A percentile compares a stretch with the other conserved stretches of the same genome.
These are phyloP conservation scores for Russula olivacea DNA, from an alignment of 768 basidiomycete species.

Conservation along the genomic window DNA sequence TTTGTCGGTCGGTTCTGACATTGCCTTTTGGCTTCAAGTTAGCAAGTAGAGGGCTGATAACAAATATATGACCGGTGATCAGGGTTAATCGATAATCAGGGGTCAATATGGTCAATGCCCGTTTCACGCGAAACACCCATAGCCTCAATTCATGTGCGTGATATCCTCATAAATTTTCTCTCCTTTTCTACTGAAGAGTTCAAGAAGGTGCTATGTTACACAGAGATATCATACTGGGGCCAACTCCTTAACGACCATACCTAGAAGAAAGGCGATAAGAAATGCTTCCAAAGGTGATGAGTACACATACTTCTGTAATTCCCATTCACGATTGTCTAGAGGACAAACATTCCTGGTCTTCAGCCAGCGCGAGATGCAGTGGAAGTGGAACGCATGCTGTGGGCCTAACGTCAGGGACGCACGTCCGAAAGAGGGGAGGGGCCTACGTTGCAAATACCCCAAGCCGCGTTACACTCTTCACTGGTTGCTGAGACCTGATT, in stretches of 20 bases:
- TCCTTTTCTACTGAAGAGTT: not conserved
- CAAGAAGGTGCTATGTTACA: constrained; percentile 15
- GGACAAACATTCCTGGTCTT: constrained; percentile 97
- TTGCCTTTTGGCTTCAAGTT: constrained; percentile 24
- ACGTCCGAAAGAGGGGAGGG: not conserved
- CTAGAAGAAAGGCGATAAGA: constrained; percentile 26
- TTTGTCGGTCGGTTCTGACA: constrained; percentile 31
- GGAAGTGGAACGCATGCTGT: constrained; percentile 99
- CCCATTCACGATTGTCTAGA: constrained; percentile 94
- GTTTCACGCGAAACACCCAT: not conserved
- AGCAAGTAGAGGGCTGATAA: too few species aligned
- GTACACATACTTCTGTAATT: constrained; percentile 82
- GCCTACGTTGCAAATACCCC: constrained; percentile 97
- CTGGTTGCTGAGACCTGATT: constrained; percentile 96
- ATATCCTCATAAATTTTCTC: not conserved
- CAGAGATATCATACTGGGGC: not conserved
- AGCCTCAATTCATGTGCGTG: not conserved
- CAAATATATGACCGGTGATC: too few species aligned
- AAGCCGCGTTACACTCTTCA: constrained; percentile 96
- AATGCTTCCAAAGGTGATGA: not conserved
- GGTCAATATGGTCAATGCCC: not conserved
- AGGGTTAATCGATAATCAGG: too few species aligned
- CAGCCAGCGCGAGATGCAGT: constrained; percentile 98
- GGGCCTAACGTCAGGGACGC: not conserved
- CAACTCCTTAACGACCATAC: constrained; percentile 37